A percentile compares a stretch with the other conserved stretches of the same genome.
Conservation (phyloP, 108 stramenopile species). For the Cyclotella baltica region DNA sequence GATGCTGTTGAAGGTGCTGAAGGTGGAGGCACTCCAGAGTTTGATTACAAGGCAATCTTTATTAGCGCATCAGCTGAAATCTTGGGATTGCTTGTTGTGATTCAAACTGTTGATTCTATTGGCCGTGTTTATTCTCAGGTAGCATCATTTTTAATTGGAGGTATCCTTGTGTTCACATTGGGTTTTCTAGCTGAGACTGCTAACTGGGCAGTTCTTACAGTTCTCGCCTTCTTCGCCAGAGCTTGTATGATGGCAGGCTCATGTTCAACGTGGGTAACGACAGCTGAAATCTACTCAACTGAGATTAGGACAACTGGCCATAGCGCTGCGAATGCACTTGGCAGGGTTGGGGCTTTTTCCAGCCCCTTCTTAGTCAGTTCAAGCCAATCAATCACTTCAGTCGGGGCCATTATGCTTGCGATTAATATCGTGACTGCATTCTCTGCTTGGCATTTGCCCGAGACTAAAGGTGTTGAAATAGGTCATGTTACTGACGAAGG, state of each 20-base stretch:
- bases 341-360: constrained; percentile 67
- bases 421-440: constrained; percentile 41
- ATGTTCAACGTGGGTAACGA: constrained; percentile 75
- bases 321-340: constrained; percentile 80
- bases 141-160: constrained; percentile 64
- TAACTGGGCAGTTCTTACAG: constrained; percentile 15
- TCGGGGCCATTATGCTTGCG: constrained; percentile 35
- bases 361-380: constrained; percentile 70
- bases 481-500: constrained; percentile 15
- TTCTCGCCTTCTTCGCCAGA: constrained; percentile 69
- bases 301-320: constrained; percentile 84
- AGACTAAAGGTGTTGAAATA: constrained; percentile 35
- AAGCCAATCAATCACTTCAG: constrained; percentile 42
- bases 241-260: constrained; percentile 79
- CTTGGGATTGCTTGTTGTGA: constrained; percentile 67
- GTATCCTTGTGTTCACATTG: constrained; percentile 53
- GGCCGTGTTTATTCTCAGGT: constrained; percentile 76
- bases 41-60: constrained; percentile 77
- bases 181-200: constrained; percentile 17
- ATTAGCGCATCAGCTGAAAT: constrained; percentile 73
- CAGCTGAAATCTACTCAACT: constrained; percentile 81
- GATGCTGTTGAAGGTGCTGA: constrained; percentile 26
- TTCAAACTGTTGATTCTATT: constrained; percentile 63
- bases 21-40: constrained; percentile 40
- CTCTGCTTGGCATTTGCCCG: constrained; percentile 32